Evolutionary conservation across 2,329 filamentous ascomycete species (phyloP).

Genomic region (Ilyonectria destructans): DNA sequence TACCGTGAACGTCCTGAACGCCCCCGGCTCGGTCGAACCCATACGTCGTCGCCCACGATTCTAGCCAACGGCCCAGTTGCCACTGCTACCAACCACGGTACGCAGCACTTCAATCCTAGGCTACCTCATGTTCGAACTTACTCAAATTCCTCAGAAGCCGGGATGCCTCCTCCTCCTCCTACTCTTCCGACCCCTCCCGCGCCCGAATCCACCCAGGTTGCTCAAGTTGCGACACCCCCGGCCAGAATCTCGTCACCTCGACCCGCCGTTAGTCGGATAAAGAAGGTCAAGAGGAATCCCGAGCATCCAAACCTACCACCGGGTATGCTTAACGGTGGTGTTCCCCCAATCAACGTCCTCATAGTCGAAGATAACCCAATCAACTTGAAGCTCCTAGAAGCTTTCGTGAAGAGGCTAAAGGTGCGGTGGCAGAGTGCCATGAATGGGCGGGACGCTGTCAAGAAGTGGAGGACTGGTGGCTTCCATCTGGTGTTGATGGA

Average conservation of each 20-base stretch:
- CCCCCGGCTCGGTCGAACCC: slow-evolving; percentile 77
- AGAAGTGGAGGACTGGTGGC: slow-evolving; percentile 92
- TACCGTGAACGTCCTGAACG: slow-evolving; percentile 72
- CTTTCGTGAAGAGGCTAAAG: slow-evolving; percentile 95
- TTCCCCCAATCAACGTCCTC: slow-evolving; percentile 96
- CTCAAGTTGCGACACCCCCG: slow-evolving; percentile 70
- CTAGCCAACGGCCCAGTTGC: slow-evolving; percentile 65
- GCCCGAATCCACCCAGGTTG: slow-evolving; percentile 57
- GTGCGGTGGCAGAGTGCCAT: slow-evolving; percentile 98
- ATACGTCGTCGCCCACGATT: slow-evolving; percentile 87
- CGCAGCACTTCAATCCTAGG: slow-evolving; percentile 56
- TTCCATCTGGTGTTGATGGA: slow-evolving; percentile 99
- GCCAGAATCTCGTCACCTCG: slow-evolving; percentile 66
- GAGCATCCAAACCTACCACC: slow-evolving; percentile 67
- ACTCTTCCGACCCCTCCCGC: slow-evolving; percentile 68
- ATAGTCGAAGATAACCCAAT: slow-evolving; percentile 99
- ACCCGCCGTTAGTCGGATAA: slow-evolving; percentile 60
- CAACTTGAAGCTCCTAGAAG: slow-evolving; percentile 93
- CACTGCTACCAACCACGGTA: slow-evolving; percentile 53
- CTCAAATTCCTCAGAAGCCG: slow-evolving; percentile 71
- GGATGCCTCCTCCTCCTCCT: slow-evolving; percentile 62
- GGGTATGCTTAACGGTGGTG: slow-evolving; percentile 82
- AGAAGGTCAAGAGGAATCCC: slow-evolving; percentile 70
- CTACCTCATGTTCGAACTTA: slow-evolving; percentile 71
- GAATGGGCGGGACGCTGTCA: slow-evolving; percentile 93